Evolutionary conservation across 768 basidiomycete species (phyloP), one percentile per base, ranked within the genome.

Genomic region (Austroboletus eburneus): DNA sequence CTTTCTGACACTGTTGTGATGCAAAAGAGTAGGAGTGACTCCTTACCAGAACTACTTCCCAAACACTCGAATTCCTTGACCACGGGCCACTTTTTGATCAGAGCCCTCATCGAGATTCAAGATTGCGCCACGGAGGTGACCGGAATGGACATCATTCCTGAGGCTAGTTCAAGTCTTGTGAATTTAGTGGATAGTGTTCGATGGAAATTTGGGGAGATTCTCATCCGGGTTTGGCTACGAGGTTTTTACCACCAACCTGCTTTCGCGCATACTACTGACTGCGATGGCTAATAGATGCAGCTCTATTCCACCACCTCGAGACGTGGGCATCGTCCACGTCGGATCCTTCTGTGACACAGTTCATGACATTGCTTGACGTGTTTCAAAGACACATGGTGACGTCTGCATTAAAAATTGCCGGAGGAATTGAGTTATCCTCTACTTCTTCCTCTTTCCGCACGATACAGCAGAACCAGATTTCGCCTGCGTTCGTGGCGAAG

Each of bases 141-240:
- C 38, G 75, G 72, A 7, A 79, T 92, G 70, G 93, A 93, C 48
- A 81, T 98, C 29, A 81, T 84, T 2, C 73, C 71, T n/a, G 93
- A 95, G 48, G 80, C 74, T 5, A 68, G 74, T n/a, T 72, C 77
- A 35, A 81, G 74, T 36, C 61, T 96, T 46, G 87, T 80, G 62
- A 79, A 74, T 51, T 68, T 98, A 24, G 63, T 95, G 54, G 90
- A 92, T 52, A 89, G 81, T 48, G 78, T 81, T 9, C 78, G 86
- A 60, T 95, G 95, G 92, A 80, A 83, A 52, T 93, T 97, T 61
- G 82, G 81, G 42, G 91, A 95, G 57, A 74, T 87, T 17, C 75
- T 97, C 18, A 75, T 86, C 37, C 74, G 74, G 16, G 72, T 77
- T 9, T 99, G 96, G 96, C 59, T 88, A 27, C 76, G 85, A 70